Percentiles rank a stretch among this genome's conserved stretches.
phyloP scores from a whole-genome alignment of 371 early-diverging fungal genomes.

The Apophysomyces variabilis region DNA sequence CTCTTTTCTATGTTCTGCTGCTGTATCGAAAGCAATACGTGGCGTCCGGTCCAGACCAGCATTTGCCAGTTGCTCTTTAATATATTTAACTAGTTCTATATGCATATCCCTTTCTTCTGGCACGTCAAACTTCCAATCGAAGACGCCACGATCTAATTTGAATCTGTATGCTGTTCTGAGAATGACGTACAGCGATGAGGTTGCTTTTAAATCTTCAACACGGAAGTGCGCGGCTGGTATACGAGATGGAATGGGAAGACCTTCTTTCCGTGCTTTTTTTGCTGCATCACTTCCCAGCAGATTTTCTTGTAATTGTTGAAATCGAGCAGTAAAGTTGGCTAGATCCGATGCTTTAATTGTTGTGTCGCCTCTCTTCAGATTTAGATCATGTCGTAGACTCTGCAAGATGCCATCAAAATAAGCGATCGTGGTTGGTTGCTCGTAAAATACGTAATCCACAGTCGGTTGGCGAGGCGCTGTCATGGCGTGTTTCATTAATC shows the following conservation, averaged over 20 bases:
- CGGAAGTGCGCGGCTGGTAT: constrained; percentile 61
- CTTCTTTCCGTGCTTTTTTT: constrained; percentile 21
- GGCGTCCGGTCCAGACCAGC: constrained; percentile 44
- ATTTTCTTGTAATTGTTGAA: constrained; percentile 68
- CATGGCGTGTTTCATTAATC: constrained; percentile 1
- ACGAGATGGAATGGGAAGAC: constrained; percentile 34
- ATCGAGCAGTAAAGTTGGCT: constrained; percentile 56
- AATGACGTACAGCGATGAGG: constrained; percentile 52
- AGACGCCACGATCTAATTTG: constrained; percentile 47
- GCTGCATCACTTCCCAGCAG: constrained; percentile 45
- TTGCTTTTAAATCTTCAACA: constrained; percentile 33
- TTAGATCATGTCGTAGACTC: constrained; percentile 50
- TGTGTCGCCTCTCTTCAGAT: constrained; percentile 36
- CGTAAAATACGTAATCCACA: constrained; percentile 53
- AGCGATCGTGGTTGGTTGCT: constrained; percentile 55
- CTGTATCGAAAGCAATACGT: constrained; percentile 51
- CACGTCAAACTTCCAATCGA: constrained; percentile 62
- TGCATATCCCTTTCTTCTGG: constrained; percentile 41
- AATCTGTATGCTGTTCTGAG: constrained; percentile 59
- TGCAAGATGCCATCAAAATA: constrained; percentile 57
- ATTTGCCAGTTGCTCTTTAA: constrained; percentile 41
- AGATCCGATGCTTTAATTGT: constrained; percentile 60
- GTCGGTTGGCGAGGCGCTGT: constrained; percentile 32
- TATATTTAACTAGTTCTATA: constrained; percentile 44
- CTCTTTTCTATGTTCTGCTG: constrained; percentile 43